Base-by-base conservation (phyloP, 768 basidiomycete genomes). In the Lactarius deliciosus region DNA sequence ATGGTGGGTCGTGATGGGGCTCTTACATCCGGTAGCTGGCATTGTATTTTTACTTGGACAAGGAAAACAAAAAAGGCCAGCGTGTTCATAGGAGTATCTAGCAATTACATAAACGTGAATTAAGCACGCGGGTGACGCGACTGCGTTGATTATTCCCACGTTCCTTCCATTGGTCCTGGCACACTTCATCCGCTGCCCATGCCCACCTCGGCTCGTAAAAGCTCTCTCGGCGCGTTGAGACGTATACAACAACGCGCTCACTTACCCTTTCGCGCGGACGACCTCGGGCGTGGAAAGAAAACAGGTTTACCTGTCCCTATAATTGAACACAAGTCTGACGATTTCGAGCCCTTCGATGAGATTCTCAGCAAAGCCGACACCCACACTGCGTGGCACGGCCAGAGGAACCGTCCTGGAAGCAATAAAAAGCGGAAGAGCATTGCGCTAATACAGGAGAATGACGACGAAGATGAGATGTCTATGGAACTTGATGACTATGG, bases 281-380 rank as follows among this genome's bases (percentile, higher is more conserved):
- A 92, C 71, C 84, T 86, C 13, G 84, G 84, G 59, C 89, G 87
- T 63, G 91, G 91, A 20, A 92, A 90, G 82, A 90, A 86, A 74
- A 93, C 91, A 0, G 91, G 91, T 5, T 81, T 91, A 62, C 80
- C 84, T 0, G 86, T 92, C 16, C 82, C 78, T 45, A 83, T 84
- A 72, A 85, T 92, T 64, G 85, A 88, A 68, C 86, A 85, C 70
- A 85, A 84, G 73, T 89, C 89, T 30, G 91, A 92, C 75, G 91
- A 90, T 34, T 92, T 92, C 74, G 91, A 93, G 74, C 88, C 86
- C 0, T 92, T 92, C 74, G 89, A 89, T 63, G 83, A 91, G 72
- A 74, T 93, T 61, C 81, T 92, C 56, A 81, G 82, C 60, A 88
- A 90, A 72, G 89, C 83, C 2, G 88, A 89, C 76, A 82, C 82